phyloP scores from a whole-genome alignment of 1,284 basidiomycete genomes.

The Pascua guehoae region DNA sequence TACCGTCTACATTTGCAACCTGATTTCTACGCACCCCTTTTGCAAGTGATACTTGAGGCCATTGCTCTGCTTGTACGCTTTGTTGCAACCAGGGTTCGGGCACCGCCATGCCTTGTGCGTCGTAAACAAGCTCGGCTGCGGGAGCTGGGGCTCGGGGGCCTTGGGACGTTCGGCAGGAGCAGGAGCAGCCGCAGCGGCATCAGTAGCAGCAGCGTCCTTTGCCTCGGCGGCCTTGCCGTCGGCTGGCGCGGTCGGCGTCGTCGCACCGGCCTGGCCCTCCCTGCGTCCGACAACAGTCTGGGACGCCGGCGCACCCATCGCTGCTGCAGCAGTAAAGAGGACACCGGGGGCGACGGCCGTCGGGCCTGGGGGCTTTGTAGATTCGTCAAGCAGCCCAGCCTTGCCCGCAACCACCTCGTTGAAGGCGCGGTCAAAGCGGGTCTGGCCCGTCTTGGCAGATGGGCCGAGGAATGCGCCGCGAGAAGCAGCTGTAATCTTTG shows the following conservation, averaged over 20 bases:
- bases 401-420: constrained; percentile 46
- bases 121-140: constrained; percentile 50
- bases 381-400: constrained; percentile 34
- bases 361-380: constrained; percentile 22
- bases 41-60: constrained; percentile 96
- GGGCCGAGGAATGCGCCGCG: constrained; percentile 32
- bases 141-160: constrained; percentile 30
- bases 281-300: constrained; percentile 26
- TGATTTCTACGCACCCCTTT: constrained; percentile 35
- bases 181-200: constrained; percentile 1
- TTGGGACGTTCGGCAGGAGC: constrained; percentile 8
- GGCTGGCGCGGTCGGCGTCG: neutral
- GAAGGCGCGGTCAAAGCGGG: constrained; percentile 43
- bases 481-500: constrained; percentile 35
- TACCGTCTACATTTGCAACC: constrained; percentile 47
- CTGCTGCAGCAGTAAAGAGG: constrained; percentile 37
- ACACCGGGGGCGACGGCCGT: constrained; percentile 44
- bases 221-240: neutral
- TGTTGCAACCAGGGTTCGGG: constrained; percentile 95
- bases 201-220: constrained; percentile 1
- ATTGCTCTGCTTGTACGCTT: constrained; percentile 96
- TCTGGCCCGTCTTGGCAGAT: constrained; percentile 21
- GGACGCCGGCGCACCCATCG: constrained; percentile 39
- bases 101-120: constrained; percentile 87
- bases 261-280: constrained; percentile 7